phyloP scores from a whole-genome alignment of 768 basidiomycete genomes.

The Dioszegia crocea region DNA sequence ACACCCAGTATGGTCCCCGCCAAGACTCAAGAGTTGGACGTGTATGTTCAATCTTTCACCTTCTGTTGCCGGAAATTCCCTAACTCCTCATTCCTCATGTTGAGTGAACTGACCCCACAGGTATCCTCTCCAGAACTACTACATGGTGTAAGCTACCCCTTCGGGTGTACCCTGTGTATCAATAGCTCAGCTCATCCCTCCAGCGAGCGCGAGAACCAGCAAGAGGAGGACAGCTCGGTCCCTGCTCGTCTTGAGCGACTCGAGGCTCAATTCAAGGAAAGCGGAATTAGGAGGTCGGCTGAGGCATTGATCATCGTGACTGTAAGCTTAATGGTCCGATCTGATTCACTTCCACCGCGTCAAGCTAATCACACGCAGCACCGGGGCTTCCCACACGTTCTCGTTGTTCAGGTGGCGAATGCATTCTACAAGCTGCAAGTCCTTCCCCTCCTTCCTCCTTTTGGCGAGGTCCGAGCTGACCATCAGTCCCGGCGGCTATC shows the following conservation, averaged over 20 bases:
- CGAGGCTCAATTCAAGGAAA: conserved; percentile 94
- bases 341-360: too few relatives aligned
- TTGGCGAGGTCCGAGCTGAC: background rate
- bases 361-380: conserved; percentile 3
- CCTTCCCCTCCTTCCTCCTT: background rate
- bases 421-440: conserved; percentile 96
- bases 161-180: background rate
- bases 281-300: conserved; percentile 89
- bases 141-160: conserved; percentile 14
- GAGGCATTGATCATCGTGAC: conserved; percentile 55
- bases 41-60: background rate
- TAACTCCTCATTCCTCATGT: background rate
- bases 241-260: conserved; percentile 88
- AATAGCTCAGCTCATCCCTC: background rate
- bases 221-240: conserved; percentile 95
- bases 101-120: conserved; percentile 4
- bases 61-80: too few relatives aligned
- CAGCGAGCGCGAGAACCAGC: conserved; percentile 93
- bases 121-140: conserved; percentile 13
- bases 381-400: conserved; percentile 93
- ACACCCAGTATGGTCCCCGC: background rate
- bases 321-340: too few relatives aligned
- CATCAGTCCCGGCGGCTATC: conserved; percentile 89
- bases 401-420: conserved; percentile 97
- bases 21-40: background rate